A percentile compares a stretch with the other conserved stretches of the same genome.
Conservation (phyloP, 345 rosid species). For the Murraya koenigii region DNA sequence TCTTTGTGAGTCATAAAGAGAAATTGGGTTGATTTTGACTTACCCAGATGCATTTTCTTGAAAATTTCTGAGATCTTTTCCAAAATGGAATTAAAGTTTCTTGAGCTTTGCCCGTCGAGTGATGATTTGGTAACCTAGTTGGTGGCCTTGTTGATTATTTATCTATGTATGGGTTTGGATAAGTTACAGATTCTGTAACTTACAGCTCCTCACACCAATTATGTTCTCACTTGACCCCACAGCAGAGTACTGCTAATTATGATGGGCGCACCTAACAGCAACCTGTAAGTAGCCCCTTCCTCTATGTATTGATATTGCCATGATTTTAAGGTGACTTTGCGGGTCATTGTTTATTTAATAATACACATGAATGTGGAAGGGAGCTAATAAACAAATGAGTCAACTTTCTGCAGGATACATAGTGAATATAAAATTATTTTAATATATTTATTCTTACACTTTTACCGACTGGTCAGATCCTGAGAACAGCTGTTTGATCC, state of each 20-base stretch:
- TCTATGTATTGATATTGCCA: background rate
- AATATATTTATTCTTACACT: no score
- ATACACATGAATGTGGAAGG: fast-evolving
- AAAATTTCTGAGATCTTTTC: background rate
- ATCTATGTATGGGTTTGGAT: no score
- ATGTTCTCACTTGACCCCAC: no score
- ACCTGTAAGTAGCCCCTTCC: no score
- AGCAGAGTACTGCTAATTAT: no score
- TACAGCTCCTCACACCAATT: no score
- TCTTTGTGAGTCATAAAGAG: background rate
- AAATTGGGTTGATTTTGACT: background rate
- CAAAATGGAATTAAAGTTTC: background rate
- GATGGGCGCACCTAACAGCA: no score
- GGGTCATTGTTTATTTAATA: background rate
- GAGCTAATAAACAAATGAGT: background rate
- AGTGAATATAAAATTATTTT: no score
- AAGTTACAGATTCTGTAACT: no score
- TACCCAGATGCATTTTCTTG: slow-evolving; percentile 2
- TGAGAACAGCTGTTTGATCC: no score
- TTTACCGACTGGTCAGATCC: no score
- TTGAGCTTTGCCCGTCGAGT: background rate
- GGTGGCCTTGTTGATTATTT: background rate
- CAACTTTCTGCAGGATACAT: background rate
- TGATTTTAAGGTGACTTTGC: background rate
- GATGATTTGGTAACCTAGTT: background rate